Conservation (phyloP, 2,329 filamentous ascomycete species). For the Colletotrichum sidae region DNA sequence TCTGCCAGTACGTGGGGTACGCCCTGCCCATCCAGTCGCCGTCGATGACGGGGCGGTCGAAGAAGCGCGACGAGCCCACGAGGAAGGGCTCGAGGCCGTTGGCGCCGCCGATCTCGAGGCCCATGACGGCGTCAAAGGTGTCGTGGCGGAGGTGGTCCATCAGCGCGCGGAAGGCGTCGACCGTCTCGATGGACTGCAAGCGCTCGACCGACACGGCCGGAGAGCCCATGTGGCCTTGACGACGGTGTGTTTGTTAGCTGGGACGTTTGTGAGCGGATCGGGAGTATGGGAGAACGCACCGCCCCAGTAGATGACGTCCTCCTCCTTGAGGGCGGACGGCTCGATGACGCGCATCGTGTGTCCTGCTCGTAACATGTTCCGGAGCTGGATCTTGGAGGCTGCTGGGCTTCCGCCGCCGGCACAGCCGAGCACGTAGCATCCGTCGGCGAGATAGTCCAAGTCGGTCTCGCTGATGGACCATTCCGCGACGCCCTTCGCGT, state of each 20-base stretch:
- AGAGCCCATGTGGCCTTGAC: conserved; percentile 49
- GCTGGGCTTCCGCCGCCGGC: conserved; percentile 55
- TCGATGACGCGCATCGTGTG: conserved; percentile 53
- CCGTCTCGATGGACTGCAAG: conserved; percentile 53
- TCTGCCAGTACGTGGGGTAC: conserved; percentile 67
- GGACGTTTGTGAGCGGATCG: rapidly evolving
- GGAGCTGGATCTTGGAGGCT: conserved; percentile 49
- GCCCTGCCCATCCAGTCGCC: conserved; percentile 69
- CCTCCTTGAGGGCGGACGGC: conserved; percentile 54
- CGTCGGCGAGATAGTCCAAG: conserved; percentile 57
- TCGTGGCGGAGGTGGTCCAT: conserved; percentile 46
- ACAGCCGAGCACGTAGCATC: conserved; percentile 60
- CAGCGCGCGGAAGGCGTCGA: conserved; percentile 51
- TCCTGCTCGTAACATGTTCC: conserved; percentile 54
- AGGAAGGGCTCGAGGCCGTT: conserved; percentile 72
- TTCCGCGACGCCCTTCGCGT: conserved; percentile 39
- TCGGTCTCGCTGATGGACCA: conserved; percentile 60
- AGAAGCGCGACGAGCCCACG: conserved; percentile 63
- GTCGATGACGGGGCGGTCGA: conserved; percentile 63
- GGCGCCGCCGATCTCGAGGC: conserved; percentile 71
- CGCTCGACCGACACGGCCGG: conserved; percentile 57
- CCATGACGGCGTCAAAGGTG: conserved; percentile 53
- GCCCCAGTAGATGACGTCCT: conserved; percentile 57
- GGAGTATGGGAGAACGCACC: conserved; percentile 39
- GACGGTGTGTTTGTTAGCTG: not conserved